A percentile compares a stretch with the other conserved stretches of the same genome.
Evolutionary conservation across 768 basidiomycete genomes (phyloP).

Genomic region (Arthromyces matolae): DNA sequence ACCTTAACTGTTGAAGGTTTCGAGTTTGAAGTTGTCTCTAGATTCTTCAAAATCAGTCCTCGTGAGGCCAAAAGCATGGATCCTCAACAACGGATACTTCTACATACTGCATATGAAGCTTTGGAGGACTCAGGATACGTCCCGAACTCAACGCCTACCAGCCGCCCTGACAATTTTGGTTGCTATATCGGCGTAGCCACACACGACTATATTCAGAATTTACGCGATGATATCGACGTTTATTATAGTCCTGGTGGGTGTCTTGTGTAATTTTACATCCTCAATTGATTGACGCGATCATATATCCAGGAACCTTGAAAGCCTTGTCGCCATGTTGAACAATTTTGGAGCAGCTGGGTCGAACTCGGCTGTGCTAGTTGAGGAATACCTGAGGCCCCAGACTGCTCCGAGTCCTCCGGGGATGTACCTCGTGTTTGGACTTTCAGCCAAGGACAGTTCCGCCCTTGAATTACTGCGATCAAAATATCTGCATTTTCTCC

Average conservation of each 20-base stretch:
- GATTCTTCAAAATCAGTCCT: constrained; percentile 70
- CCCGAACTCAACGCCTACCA: constrained; percentile 50
- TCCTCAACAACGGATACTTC: constrained; percentile 67
- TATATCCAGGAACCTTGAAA: neutral
- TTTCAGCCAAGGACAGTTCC: constrained; percentile 55
- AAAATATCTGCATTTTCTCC: constrained; percentile 47
- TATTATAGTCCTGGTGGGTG: constrained; percentile 64
- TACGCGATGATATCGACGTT: constrained; percentile 58
- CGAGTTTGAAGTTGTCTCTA: constrained; percentile 9
- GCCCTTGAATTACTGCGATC: constrained; percentile 46
- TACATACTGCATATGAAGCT: constrained; percentile 65
- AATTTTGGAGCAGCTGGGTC: constrained; percentile 78
- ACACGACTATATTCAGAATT: constrained; percentile 65
- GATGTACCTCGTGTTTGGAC: constrained; percentile 44
- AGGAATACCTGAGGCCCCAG: constrained; percentile 36
- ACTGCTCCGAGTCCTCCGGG: neutral
- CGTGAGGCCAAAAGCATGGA: constrained; percentile 76
- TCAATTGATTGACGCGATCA: too few relatives aligned
- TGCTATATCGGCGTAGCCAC: constrained; percentile 70
- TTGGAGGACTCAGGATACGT: constrained; percentile 71
- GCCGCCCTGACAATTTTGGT: constrained; percentile 52
- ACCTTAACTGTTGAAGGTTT: neutral
- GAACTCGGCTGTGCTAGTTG: constrained; percentile 58
- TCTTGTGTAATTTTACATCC: neutral
- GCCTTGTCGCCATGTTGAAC: constrained; percentile 52